Base-by-base conservation (phyloP, 225 moss, liverwort and hornwort species). In the Ulota crispa region DNA sequence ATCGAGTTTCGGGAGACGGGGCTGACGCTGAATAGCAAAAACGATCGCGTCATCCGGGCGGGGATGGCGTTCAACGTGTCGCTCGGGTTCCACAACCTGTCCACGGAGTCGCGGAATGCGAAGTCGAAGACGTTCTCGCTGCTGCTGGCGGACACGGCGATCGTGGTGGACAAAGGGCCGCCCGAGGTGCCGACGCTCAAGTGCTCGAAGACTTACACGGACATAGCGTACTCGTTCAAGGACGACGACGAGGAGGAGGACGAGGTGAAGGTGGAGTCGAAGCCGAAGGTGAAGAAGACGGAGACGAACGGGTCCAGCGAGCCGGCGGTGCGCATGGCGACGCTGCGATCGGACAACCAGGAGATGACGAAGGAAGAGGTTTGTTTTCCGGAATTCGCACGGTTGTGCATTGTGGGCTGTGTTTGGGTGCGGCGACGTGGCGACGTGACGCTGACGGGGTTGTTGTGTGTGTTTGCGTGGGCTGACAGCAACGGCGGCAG, bases 181-280 rank as follows among this genome's bases (percentile, higher is more conserved):
- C 91, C 94, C 2, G 96, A 94, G 86, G 93, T 96, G 19, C 90
- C 94, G 31, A 99, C 96, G 20, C 79, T 92, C 45, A 92, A 92
- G 52, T 99, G 96, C 45, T 94, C 96, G 0, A 99, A 99, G 82
- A 94, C 99, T 15, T 96, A 94, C 80, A 93, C 92, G 54, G 96
- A 99, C 84, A 93, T 99, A 64, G 99, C 99, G 30, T 99, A 99
- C 83, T 99, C 99, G 27, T 99, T 99, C 83, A 96, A 99, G 73
- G 99, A 99, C 82, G 99, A 96, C 76, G n/a, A n/a, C n/a, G 96
- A 94, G 34, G 96, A 99, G 59, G 97, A 95, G 78, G 98, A 98
- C 81, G 94, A 94, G 75, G 92, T 90, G 86, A 85, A 85, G 30
- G 98, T 90, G 83, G 94, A 94, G 82, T 30, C 82, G 32, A 94